A percentile compares a stretch with the other conserved stretches of the same genome.
These are phyloP conservation scores for Hevea brasiliensis DNA, from an alignment of 345 rosid genomes.

Conservation along the genomic window DNA sequence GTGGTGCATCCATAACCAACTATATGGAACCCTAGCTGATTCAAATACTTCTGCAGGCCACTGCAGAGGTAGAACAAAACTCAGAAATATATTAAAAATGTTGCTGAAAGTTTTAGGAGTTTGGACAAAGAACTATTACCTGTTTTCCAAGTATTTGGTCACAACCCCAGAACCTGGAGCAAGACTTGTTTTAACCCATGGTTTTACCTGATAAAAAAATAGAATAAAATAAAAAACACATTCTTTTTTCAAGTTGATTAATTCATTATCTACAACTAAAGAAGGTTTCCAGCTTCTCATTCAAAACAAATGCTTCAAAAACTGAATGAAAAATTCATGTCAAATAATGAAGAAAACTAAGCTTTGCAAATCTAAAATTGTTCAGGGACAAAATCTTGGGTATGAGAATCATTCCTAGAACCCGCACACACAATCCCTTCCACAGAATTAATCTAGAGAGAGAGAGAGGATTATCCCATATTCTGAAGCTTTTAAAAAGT, in stretches of 20 bases:
- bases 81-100: slow-evolving; percentile 19
- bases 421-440: background rate
- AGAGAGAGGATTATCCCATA: background rate
- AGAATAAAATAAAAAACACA: background rate
- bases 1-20: slow-evolving; percentile 98
- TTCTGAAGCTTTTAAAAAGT: background rate
- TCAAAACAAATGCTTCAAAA: background rate
- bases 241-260: background rate
- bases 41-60: slow-evolving; percentile 77
- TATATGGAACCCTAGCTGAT: slow-evolving; percentile 74
- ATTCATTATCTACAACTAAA: background rate
- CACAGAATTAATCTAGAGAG: background rate
- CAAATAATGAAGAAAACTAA: background rate
- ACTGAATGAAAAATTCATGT: background rate
- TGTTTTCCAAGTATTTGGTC: slow-evolving; percentile 75
- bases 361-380: background rate
- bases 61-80: slow-evolving; percentile 32
- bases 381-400: background rate
- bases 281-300: background rate
- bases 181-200: slow-evolving; percentile 90
- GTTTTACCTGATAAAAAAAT: slow-evolving; percentile 58
- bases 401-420: background rate
- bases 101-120: background rate
- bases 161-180: slow-evolving; percentile 98
- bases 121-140: slow-evolving; percentile 37